Percentiles rank a stretch among this genome's conserved stretches.
These are phyloP conservation scores for Pachysolen tannophilus DNA, from an alignment of 805 yeast genomes.

Conservation along the genomic window DNA sequence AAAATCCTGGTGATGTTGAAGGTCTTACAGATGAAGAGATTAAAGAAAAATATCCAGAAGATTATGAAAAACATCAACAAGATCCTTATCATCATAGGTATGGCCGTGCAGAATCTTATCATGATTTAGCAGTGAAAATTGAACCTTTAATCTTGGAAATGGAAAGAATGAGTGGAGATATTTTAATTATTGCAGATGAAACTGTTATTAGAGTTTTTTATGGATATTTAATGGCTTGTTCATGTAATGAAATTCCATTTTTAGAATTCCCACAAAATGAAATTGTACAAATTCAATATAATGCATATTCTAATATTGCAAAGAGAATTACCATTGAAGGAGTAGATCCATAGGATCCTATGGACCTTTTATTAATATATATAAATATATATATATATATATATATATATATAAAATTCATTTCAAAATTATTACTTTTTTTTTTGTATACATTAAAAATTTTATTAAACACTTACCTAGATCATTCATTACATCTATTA, in stretches of 20 bases:
- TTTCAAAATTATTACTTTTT: too few species aligned
- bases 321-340: slow-evolving; percentile 36
- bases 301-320: slow-evolving; percentile 75
- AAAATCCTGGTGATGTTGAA: slow-evolving; percentile 85
- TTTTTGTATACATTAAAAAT: too few species aligned
- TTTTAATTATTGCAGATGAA: slow-evolving; percentile 89
- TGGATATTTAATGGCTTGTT: slow-evolving; percentile 91
- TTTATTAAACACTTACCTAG: too few species aligned
- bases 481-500: too few species aligned
- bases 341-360: slow-evolving; percentile 13
- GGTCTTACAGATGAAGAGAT: slow-evolving; percentile 58
- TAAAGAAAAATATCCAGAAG: slow-evolving; percentile 53
- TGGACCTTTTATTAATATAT: not conserved
- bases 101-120: slow-evolving; percentile 91
- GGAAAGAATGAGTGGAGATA: slow-evolving; percentile 85
- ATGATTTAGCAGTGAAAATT: slow-evolving; percentile 88
- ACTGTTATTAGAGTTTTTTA: slow-evolving; percentile 81
- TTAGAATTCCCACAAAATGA: slow-evolving; percentile 74
- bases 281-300: slow-evolving; percentile 78
- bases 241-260: slow-evolving; percentile 78
- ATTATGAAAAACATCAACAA: slow-evolving; percentile 49
- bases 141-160: slow-evolving; percentile 91
- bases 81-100: slow-evolving; percentile 94
- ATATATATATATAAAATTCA: not conserved
- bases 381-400: not conserved